Evolutionary conservation across 2,329 filamentous ascomycete species (phyloP).

Genomic region (Arachnopeziza araneosa): DNA sequence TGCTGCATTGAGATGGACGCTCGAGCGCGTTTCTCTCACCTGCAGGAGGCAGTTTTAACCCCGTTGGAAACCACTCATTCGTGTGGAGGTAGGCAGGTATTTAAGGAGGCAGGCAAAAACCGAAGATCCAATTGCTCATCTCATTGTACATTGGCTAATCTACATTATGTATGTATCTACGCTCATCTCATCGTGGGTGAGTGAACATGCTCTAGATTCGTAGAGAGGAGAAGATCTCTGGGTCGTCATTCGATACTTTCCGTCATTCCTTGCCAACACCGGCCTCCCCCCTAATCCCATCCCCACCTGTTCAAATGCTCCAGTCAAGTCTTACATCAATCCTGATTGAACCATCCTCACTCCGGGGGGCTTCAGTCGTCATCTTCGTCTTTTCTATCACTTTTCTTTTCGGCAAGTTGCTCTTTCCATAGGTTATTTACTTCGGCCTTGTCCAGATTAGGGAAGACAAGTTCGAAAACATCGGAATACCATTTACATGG

Average conservation of each 20-base stretch:
- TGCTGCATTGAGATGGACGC: background rate
- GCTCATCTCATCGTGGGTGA: background rate
- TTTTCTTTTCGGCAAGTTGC: constrained; percentile 30
- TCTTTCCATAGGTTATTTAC: constrained; percentile 59
- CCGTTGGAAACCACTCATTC: background rate
- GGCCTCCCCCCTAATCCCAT: background rate
- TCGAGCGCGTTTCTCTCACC: background rate
- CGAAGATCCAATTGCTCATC: background rate
- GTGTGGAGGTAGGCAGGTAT: background rate
- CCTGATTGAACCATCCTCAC: background rate
- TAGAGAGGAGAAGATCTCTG: background rate
- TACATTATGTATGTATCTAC: background rate
- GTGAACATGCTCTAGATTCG: background rate
- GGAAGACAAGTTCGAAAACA: constrained; percentile 88
- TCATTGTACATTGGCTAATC: background rate
- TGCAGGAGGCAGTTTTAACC: background rate
- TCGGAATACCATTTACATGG: constrained; percentile 92
- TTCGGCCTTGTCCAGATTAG: constrained; percentile 64
- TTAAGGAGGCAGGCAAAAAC: background rate
- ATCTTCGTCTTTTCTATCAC: constrained; percentile 25
- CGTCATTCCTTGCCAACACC: background rate
- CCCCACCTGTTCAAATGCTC: background rate
- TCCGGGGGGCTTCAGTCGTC: constrained; percentile 17
- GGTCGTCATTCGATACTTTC: background rate
- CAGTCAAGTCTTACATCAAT: background rate